These are phyloP conservation scores for Leavenworthia alabamica DNA, from an alignment of 345 rosid species.

Conservation along the genomic window DNA sequence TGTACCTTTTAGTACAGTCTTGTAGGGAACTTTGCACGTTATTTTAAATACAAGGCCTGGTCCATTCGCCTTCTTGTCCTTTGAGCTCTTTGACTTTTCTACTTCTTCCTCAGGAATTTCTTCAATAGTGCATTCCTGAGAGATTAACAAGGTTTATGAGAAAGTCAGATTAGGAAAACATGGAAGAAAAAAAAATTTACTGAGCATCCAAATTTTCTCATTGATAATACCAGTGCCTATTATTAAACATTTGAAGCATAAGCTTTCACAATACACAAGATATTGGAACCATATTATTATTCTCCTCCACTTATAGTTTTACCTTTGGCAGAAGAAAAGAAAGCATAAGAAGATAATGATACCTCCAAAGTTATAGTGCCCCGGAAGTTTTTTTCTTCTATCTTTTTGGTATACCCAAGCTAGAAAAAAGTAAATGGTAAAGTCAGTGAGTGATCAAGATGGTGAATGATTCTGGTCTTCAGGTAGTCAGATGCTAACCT, in stretches of 20 bases:
- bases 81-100: slow-evolving; percentile 61
- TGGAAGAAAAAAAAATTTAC: not conserved
- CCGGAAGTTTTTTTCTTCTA: slow-evolving; percentile 88
- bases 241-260: not conserved
- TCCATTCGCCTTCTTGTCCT: slow-evolving; percentile 86
- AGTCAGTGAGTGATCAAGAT: not conserved
- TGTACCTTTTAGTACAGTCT: slow-evolving; percentile 87
- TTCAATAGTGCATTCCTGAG: slow-evolving; percentile 85
- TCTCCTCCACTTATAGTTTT: not conserved
- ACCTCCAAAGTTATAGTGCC: slow-evolving; percentile 98
- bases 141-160: slow-evolving; percentile 2
- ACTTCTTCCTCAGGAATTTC: slow-evolving; percentile 77
- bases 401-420: slow-evolving; percentile 97
- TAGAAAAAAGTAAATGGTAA: slow-evolving; percentile 32
- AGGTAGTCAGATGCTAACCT: slow-evolving; percentile 45
- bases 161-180: not conserved
- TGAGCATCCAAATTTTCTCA: not conserved
- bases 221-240: not conserved
- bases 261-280: not conserved
- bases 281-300: not conserved
- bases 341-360: slow-evolving; percentile 17
- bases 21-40: slow-evolving; percentile 82
- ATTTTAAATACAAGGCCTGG: slow-evolving; percentile 68
- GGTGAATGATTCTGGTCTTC: not conserved
- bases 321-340: not conserved